Evolutionary conservation across 2,329 filamentous ascomycete species (phyloP).

Genomic region (Xenoacremonium recifei): DNA sequence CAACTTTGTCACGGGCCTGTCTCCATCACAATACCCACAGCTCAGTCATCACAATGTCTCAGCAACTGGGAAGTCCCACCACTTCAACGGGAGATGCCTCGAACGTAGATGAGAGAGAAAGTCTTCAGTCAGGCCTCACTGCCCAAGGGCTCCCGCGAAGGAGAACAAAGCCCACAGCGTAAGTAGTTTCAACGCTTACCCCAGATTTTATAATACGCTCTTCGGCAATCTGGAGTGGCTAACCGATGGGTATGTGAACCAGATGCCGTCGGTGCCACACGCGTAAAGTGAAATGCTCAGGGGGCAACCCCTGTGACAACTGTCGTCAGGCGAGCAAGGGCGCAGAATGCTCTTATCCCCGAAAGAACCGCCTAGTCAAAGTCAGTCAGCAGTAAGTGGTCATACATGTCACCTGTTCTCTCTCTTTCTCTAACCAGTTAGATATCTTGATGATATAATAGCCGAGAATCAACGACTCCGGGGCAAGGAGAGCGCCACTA

Average conservation of each 20-base stretch:
- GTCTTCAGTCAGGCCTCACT: slow-evolving; percentile 1
- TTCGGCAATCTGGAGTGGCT: no score
- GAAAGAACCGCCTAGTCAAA: slow-evolving; percentile 31
- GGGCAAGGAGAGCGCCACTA: slow-evolving; percentile 10
- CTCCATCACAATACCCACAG: no score
- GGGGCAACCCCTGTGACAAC: slow-evolving; percentile 32
- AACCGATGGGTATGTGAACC: no score
- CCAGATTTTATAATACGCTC: not conserved
- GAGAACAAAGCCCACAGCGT: slow-evolving; percentile 26
- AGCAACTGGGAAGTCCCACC: not conserved
- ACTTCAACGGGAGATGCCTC: not conserved
- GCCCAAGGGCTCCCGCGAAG: slow-evolving; percentile 7
- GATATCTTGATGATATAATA: slow-evolving; percentile 34
- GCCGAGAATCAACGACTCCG: slow-evolving; percentile 31
- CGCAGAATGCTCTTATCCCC: slow-evolving; percentile 31
- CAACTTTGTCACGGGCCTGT: no score
- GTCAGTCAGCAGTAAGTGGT: slow-evolving; percentile 29
- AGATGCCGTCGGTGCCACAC: slow-evolving; percentile 33
- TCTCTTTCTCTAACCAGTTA: slow-evolving; percentile 8
- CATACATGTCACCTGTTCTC: fast-evolving
- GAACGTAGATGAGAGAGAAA: not conserved
- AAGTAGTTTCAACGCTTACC: slow-evolving; percentile 4
- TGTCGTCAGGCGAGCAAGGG: slow-evolving; percentile 29
- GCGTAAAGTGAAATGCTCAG: slow-evolving; percentile 34
- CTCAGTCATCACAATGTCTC: not conserved